Percentiles rank a stretch among this genome's conserved stretches.
phyloP scores from a whole-genome alignment of 208 protist species.

The Acanthamoeba rhysodes region DNA sequence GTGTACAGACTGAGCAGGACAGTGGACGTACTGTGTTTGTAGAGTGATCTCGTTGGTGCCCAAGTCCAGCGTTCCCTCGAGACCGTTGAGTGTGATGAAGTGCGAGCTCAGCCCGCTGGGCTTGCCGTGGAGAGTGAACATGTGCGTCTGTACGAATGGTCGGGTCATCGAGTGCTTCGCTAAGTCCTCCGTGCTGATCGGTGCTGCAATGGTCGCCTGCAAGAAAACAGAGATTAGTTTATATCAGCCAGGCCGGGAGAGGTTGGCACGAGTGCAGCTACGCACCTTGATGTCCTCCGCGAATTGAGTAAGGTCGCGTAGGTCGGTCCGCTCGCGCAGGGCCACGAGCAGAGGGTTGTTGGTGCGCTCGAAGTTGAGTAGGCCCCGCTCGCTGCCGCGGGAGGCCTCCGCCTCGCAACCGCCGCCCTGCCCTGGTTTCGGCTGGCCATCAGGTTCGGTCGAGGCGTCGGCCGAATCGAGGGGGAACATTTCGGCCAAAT shows the following conservation, averaged over 20 bases:
- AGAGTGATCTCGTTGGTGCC: conserved; percentile 28
- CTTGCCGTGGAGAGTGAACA: conserved; percentile 24
- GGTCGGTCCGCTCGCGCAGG: neutral
- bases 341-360: conserved; percentile 1
- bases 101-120: neutral
- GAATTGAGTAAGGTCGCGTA: conserved; percentile 27
- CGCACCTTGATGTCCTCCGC: conserved; percentile 47
- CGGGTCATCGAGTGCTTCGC: conserved; percentile 2
- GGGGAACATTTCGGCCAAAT: neutral
- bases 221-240: neutral
- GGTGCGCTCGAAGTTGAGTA: neutral
- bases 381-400: neutral
- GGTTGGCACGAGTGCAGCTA: neutral
- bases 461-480: neutral
- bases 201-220: conserved; percentile 36
- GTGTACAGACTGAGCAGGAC: too few relatives aligned
- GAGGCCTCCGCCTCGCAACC: neutral
- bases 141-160: conserved; percentile 60
- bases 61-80: conserved; percentile 42
- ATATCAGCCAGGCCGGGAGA: neutral
- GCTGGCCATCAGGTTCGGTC: neutral
- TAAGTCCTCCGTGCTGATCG: conserved; percentile 54
- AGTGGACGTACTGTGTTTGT: neutral
- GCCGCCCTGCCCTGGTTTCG: neutral
- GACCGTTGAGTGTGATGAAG: conserved; percentile 48